Conservation (phyloP, 2,329 filamentous ascomycete genomes). For the Fusarium heterosporum region DNA sequence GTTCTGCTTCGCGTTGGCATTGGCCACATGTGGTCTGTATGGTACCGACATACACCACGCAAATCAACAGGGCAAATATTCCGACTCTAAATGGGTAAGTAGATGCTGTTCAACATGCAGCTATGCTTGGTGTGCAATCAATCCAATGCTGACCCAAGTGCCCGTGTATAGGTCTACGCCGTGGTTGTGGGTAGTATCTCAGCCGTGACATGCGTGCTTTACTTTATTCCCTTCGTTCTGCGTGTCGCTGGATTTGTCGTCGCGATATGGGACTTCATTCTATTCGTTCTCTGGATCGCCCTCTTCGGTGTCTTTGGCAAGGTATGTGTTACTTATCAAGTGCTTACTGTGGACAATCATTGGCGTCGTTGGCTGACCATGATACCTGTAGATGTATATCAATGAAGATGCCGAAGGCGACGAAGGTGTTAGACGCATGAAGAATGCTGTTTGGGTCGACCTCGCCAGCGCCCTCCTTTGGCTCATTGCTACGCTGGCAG, state of each 20-base stretch:
- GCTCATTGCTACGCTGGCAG: slow-evolving; percentile 71
- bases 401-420: slow-evolving; percentile 73
- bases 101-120: neutral
- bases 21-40: slow-evolving; percentile 84
- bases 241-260: slow-evolving; percentile 60
- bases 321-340: slow-evolving; percentile 49
- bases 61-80: slow-evolving; percentile 60
- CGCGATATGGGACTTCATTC: slow-evolving; percentile 76
- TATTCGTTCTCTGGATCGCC: slow-evolving; percentile 83
- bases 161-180: slow-evolving; percentile 70
- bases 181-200: slow-evolving; percentile 75
- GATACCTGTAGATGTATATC: slow-evolving; percentile 72
- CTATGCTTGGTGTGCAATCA: slow-evolving; percentile 1
- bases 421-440: slow-evolving; percentile 77
- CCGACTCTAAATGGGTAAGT: slow-evolving; percentile 77
- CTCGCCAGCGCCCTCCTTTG: slow-evolving; percentile 80
- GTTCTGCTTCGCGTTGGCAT: slow-evolving; percentile 79
- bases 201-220: slow-evolving; percentile 72
- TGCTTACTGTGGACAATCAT: slow-evolving; percentile 6
- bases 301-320: slow-evolving; percentile 87
- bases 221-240: slow-evolving; percentile 71
- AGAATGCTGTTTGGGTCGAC: slow-evolving; percentile 87
- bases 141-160: slow-evolving; percentile 22
- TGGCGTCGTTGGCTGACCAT: slow-evolving; percentile 30
- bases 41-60: slow-evolving; percentile 73